Conservation (phyloP, 2,329 filamentous ascomycete species). For the Graphilbum fragrans region DNA sequence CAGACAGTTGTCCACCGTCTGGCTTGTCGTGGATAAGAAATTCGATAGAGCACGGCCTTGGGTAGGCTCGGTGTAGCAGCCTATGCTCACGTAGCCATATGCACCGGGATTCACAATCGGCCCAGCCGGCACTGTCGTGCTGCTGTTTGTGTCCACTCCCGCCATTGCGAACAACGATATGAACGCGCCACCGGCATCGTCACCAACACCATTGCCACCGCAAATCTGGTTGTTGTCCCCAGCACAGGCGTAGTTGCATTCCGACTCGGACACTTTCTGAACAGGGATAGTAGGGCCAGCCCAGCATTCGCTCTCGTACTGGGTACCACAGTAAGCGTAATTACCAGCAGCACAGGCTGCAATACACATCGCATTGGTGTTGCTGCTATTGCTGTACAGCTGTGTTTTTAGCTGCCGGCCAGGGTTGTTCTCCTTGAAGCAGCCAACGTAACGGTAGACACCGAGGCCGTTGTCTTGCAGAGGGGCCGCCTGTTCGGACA, state of each 20-base stretch:
- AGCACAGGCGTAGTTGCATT: conserved; percentile 39
- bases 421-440: conserved; percentile 44
- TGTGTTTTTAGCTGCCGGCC: conserved; percentile 34
- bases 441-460: conserved; percentile 40
- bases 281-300: conserved; percentile 34
- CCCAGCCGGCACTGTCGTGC: neutral
- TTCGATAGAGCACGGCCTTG: conserved; percentile 10
- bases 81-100: conserved; percentile 17
- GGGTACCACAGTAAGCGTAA: conserved; percentile 31
- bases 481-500: conserved; percentile 39
- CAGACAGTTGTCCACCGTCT: conserved; percentile 14
- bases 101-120: conserved; percentile 22
- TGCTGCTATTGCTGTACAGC: conserved; percentile 25
- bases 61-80: conserved; percentile 20
- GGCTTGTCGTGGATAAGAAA: conserved; percentile 6
- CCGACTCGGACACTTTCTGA: conserved; percentile 26
- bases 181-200: conserved; percentile 22
- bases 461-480: conserved; percentile 29
- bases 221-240: conserved; percentile 38
- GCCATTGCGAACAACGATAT: conserved; percentile 35
- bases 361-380: conserved; percentile 33
- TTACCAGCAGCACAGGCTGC: conserved; percentile 23
- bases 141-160: conserved; percentile 9
- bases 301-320: conserved; percentile 43
- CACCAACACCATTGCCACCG: conserved; percentile 33